These are phyloP conservation scores for Helichrysum umbraculigerum DNA, from an alignment of 129 eudicot genomes.

Conservation along the genomic window DNA sequence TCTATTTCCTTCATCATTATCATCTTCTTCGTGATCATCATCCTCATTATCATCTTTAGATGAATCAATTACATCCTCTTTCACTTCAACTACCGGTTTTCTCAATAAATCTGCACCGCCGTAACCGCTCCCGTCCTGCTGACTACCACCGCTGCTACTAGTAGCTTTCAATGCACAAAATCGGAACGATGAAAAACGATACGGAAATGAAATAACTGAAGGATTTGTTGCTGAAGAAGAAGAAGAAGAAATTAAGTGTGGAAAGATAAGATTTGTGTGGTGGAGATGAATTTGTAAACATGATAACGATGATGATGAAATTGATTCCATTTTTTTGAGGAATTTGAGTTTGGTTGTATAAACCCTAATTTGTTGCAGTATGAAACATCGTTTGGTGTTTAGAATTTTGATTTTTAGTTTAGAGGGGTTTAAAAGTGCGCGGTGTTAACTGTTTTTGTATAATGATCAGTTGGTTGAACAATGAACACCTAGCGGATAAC, in stretches of 20 bases:
- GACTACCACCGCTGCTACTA: slow-evolving; percentile 30
- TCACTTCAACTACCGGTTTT: slow-evolving; percentile 52
- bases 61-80: slow-evolving; percentile 17
- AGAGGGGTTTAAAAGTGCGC: slow-evolving; percentile 24
- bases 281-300: slow-evolving; percentile 30
- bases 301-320: slow-evolving; percentile 20
- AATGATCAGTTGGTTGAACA: neutral
- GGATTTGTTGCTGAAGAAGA: slow-evolving; percentile 27
- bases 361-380: slow-evolving; percentile 23
- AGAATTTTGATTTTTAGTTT: slow-evolving; percentile 13
- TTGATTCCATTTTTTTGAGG: slow-evolving; percentile 27
- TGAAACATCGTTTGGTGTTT: neutral
- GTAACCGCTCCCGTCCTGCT: slow-evolving; percentile 32
- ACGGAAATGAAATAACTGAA: slow-evolving; percentile 34
- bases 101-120: slow-evolving; percentile 55
- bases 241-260: slow-evolving; percentile 27
- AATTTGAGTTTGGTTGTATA: slow-evolving; percentile 1
- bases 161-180: slow-evolving; percentile 43
- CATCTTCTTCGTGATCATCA: slow-evolving; percentile 13
- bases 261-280: slow-evolving; percentile 54
- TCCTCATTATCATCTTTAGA: slow-evolving; percentile 14
- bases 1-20: slow-evolving; percentile 37
- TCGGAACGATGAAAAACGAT: slow-evolving; percentile 14
- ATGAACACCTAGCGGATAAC: slow-evolving; percentile 26
- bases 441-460: slow-evolving; percentile 18